Percentiles rank a stretch among this genome's conserved stretches.
Evolutionary conservation across 1,284 basidiomycete genomes (phyloP).

Genomic region (Malassezia equina): DNA sequence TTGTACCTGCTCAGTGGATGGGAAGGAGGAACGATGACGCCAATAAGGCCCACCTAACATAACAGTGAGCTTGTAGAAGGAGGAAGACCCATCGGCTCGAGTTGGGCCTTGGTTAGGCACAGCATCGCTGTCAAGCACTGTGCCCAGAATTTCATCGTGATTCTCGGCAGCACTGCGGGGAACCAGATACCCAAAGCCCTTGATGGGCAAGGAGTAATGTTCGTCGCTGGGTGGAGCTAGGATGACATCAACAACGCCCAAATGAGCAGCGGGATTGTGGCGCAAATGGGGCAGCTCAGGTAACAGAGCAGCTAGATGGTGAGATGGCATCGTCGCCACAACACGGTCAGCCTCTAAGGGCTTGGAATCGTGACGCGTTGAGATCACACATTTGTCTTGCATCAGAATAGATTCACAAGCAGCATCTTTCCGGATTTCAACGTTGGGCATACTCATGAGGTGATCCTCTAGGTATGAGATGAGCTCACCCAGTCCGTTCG

Average conservation of each 20-base stretch:
- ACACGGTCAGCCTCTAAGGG: constrained; percentile 23
- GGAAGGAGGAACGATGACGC: constrained; percentile 50
- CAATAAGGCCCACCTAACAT: constrained; percentile 72
- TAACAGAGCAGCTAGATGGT: constrained; percentile 20
- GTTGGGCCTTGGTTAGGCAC: constrained; percentile 39
- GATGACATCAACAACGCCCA: constrained; percentile 39
- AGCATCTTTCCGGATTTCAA: constrained; percentile 55
- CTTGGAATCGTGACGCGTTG: neutral
- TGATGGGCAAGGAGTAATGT: constrained; percentile 62
- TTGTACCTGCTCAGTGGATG: constrained; percentile 29
- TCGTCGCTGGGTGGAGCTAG: constrained; percentile 41
- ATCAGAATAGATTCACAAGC: constrained; percentile 35
- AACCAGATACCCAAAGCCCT: constrained; percentile 87
- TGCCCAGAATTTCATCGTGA: constrained; percentile 49
- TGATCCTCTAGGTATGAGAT: constrained; percentile 55
- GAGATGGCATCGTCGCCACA: constrained; percentile 49
- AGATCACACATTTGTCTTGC: neutral
- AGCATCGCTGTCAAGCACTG: constrained; percentile 58
- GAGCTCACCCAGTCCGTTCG: constrained; percentile 65
- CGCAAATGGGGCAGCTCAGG: constrained; percentile 45
- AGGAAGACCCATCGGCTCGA: constrained; percentile 2
- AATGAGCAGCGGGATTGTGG: constrained; percentile 45
- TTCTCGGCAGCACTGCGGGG: constrained; percentile 61
- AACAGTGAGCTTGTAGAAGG: constrained; percentile 63
- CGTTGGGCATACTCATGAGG: constrained; percentile 54